Percentiles rank a stretch among this genome's conserved stretches.
Evolutionary conservation across 495 filamentous ascomycete genomes (phyloP).

Genomic region (Podospora fimiseda): DNA sequence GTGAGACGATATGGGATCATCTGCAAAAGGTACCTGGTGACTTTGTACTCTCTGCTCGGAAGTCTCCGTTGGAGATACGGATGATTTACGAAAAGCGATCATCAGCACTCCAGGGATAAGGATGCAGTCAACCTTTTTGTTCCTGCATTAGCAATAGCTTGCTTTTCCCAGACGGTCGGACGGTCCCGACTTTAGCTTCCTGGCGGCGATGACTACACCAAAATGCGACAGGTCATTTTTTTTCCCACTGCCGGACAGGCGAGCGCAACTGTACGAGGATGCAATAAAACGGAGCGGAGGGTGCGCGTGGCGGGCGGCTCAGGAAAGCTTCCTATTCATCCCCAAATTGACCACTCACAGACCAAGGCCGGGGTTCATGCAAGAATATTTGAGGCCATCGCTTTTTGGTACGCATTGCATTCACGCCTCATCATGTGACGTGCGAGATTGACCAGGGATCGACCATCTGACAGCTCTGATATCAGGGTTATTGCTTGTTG

Average conservation of each 20-base stretch:
- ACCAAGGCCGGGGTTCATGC: too few relatives aligned
- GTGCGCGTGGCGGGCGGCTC: too few relatives aligned
- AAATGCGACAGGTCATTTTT: too few relatives aligned
- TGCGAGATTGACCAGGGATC: neutral
- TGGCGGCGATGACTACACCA: too few relatives aligned
- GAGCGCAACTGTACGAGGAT: too few relatives aligned
- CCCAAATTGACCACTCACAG: too few relatives aligned
- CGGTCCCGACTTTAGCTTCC: too few relatives aligned
- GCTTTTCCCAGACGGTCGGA: too few relatives aligned
- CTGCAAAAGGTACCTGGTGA: neutral
- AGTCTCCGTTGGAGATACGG: constrained; percentile 2
- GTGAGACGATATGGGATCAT: neutral
- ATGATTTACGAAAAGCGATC: neutral
- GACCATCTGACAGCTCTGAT: neutral
- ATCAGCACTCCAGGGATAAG: neutral
- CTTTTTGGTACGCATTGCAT: constrained; percentile 16
- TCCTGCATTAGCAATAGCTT: constrained; percentile 11
- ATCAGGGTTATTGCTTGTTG: neutral
- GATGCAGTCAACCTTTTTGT: neutral
- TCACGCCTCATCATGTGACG: constrained; percentile 23
- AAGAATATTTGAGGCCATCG: neutral
- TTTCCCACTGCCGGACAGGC: too few relatives aligned
- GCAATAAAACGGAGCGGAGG: too few relatives aligned
- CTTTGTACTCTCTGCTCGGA: too few relatives aligned
- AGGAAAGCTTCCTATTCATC: too few relatives aligned